Base-by-base conservation (phyloP, 768 basidiomycete species). In the Phallus indusiatus region DNA sequence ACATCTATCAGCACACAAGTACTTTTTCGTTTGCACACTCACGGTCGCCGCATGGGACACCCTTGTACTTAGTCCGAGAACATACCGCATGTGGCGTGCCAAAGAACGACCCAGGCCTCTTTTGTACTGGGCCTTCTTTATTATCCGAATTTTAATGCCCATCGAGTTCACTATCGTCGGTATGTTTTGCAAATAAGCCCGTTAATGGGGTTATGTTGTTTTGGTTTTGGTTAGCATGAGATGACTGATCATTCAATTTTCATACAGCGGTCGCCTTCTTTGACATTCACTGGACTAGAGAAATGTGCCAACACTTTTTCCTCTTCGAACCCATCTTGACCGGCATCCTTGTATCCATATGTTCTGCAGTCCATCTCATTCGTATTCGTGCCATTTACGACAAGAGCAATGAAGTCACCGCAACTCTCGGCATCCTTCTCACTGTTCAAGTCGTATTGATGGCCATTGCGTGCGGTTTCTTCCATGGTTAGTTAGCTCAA, bases 31-130 rank as follows among this genome's bases (percentile, higher is more conserved):
- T 63, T 93, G 90, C 75, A 89, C 90, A 0, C 81, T 93, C 62
- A 93, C 90, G 56, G 88, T 93, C 58, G 86, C 89, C 0, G 90
- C 90, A 7, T 92, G 90, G 90, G 90, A 93, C 66, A 84, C 89
- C 36, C 82, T 93, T 65, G 90, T 93, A 36, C 80, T 93, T 53
- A 85, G 84, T 9, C 90, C 90, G 0, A 75, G 90, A 56, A 83
- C 85, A 51, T 91, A 84, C 81, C 80, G 84, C 28, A 81, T 93
- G 60, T 68, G 83, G 61, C 81, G 79, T 64, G 73, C 78, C 11
- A 71, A 73, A 52, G 74, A 78, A 22, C 92, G 90, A 90, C 28
- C 28, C 4, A 28, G 28, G 42, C 89, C 90, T 1, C 69, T 78
- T 1, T 81, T 93, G 68, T 92, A 93, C 71, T 69, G 83, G 42